A percentile compares a stretch with the other conserved stretches of the same genome.
These are phyloP conservation scores for Linnemannia exigua DNA, from an alignment of 192 early-diverging fungal species.

Conservation along the genomic window DNA sequence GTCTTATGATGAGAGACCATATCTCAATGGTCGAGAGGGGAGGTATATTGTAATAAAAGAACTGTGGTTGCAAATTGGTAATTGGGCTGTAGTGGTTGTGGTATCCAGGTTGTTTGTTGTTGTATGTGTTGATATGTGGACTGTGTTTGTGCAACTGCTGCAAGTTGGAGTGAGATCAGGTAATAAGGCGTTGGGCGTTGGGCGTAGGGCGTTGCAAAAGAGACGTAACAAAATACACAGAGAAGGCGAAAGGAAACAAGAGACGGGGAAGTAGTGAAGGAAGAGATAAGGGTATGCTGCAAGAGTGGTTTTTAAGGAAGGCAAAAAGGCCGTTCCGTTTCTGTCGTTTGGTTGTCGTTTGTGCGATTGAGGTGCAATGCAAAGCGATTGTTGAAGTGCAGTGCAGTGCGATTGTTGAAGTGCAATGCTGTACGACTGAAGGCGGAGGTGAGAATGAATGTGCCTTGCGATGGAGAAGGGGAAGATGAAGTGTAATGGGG, in stretches of 20 bases:
- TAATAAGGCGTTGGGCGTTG: no score
- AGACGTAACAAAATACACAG: no score
- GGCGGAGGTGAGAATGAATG: no score
- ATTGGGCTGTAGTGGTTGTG: not conserved
- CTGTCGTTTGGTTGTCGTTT: not conserved
- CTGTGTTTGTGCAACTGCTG: not conserved
- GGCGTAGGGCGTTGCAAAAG: no score
- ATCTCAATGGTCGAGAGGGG: no score
- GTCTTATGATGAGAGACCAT: not conserved
- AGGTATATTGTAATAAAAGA: not conserved
- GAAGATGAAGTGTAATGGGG: no score
- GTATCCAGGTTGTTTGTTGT: not conserved
- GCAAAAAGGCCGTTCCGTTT: not conserved
- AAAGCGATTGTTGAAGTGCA: no score
- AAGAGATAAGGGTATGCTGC: not conserved
- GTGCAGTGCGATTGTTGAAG: no score
- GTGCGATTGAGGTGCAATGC: no score
- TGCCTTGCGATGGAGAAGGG: no score
- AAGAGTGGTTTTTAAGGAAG: not conserved
- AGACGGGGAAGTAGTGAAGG: not conserved
- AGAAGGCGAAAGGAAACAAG: not conserved
- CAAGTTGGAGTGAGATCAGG: not conserved
- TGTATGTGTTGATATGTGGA: not conserved
- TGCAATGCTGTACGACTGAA: no score
- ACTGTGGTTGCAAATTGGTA: not conserved